Evolutionary conservation across 768 basidiomycete genomes (phyloP).

Genomic region (Nidularia pulvinata): DNA sequence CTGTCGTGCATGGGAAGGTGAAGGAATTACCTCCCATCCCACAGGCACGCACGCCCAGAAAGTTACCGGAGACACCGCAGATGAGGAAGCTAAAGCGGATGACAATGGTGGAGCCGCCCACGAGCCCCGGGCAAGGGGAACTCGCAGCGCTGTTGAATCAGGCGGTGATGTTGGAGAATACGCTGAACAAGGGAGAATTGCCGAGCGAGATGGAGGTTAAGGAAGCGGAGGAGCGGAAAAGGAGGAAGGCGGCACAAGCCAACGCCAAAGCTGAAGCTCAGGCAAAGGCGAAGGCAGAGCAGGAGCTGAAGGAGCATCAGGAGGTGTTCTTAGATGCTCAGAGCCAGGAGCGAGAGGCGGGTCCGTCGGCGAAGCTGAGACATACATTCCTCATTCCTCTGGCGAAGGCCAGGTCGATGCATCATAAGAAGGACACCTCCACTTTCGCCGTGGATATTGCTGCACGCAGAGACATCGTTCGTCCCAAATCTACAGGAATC

Average conservation of each 20-base stretch:
- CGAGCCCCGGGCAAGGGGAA: constrained; percentile 52
- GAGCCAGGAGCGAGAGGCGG: constrained; percentile 13
- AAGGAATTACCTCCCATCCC: constrained; percentile 30
- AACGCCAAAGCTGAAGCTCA: constrained; percentile 5
- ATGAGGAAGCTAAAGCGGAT: constrained; percentile 22
- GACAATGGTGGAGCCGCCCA: constrained; percentile 27
- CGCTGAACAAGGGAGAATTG: constrained; percentile 47
- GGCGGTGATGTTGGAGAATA: constrained; percentile 56
- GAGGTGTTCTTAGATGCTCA: constrained; percentile 12
- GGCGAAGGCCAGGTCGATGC: constrained; percentile 18
- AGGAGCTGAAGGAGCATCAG: constrained; percentile 20
- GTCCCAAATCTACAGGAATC: constrained; percentile 12
- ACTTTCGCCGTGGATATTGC: constrained; percentile 5
- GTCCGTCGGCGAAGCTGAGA: constrained; percentile 22
- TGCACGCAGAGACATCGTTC: neutral
- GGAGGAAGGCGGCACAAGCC: constrained; percentile 7
- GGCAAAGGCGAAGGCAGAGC: constrained; percentile 20
- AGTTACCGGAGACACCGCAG: constrained; percentile 25
- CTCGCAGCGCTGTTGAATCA: constrained; percentile 54
- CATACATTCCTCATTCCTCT: constrained; percentile 31
- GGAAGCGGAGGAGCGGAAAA: constrained; percentile 11
- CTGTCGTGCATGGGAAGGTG: constrained; percentile 59
- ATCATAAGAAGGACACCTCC: constrained; percentile 18
- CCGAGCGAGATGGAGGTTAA: constrained; percentile 33
- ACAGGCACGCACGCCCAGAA: constrained; percentile 10